Conservation (phyloP, 495 filamentous ascomycete genomes). For the Xanthoparmelia taractica region DNA sequence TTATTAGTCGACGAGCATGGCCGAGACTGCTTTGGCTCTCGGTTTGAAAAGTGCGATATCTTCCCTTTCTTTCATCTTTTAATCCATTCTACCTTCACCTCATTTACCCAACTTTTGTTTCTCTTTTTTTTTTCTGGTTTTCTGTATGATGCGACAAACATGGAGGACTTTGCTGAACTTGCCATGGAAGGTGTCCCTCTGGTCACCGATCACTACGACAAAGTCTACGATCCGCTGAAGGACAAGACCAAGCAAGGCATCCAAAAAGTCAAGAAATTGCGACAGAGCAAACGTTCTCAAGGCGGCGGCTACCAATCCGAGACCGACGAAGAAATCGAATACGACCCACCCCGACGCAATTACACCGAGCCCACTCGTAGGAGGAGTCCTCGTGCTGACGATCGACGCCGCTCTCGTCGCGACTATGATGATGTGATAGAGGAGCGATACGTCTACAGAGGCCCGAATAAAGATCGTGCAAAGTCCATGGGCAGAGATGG, state of each 20-base stretch:
- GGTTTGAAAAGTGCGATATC: conserved; percentile 11
- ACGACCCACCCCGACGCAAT: conserved; percentile 12
- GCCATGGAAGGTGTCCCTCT: conserved; percentile 22
- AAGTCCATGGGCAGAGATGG: conserved; percentile 21
- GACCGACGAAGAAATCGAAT: conserved; percentile 21
- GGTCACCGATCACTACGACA: conserved; percentile 27
- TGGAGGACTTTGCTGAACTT: conserved; percentile 25
- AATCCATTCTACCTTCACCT: background rate
- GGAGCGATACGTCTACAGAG: conserved; percentile 18
- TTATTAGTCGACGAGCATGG: background rate
- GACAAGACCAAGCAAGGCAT: conserved; percentile 21
- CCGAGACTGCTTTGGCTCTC: conserved; percentile 4
- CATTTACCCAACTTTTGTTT: background rate
- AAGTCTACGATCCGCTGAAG: conserved; percentile 27
- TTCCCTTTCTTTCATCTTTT: background rate
- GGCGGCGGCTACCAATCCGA: conserved; percentile 36
- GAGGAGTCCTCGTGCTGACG: conserved; percentile 5
- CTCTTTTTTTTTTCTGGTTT: too few species aligned
- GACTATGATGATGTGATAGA: conserved; percentile 23
- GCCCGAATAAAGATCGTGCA: conserved; percentile 19
- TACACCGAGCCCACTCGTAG: conserved; percentile 14
- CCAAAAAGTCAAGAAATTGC: conserved; percentile 19
- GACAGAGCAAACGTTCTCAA: conserved; percentile 23
- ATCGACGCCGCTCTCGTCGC: conserved; percentile 16
- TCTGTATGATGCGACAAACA: background rate